These are phyloP conservation scores for Scheffersomyces stambukii DNA, from an alignment of 1,139 yeast genomes.

Conservation along the genomic window DNA sequence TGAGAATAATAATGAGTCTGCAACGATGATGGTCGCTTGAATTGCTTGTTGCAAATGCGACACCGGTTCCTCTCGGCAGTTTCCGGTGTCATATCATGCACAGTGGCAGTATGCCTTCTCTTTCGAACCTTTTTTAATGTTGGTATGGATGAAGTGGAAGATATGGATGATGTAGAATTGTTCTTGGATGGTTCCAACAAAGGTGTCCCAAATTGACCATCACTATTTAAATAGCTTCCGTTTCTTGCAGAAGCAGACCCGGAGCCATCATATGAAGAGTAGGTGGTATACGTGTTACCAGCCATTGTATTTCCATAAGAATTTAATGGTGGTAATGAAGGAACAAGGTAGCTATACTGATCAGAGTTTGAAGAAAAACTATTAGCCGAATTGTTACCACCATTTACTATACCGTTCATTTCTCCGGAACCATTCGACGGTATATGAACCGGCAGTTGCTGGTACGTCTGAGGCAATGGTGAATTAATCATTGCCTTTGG, in stretches of 20 bases:
- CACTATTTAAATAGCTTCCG: constrained; percentile 2
- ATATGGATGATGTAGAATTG: constrained; percentile 1
- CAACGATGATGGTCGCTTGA: constrained; percentile 76
- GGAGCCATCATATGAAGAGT: constrained; percentile 3
- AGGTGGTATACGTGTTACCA: constrained; percentile 2
- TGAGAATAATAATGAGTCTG: constrained; percentile 81
- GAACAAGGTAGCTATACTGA: constrained; percentile 6
- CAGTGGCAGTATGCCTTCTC: constrained; percentile 16
- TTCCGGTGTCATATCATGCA: constrained; percentile 28
- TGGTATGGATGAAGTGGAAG: constrained; percentile 1
- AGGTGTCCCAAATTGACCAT: constrained; percentile 3
- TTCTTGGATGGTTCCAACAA: constrained; percentile 1
- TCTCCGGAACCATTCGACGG: constrained; percentile 4
- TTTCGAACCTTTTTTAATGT: constrained; percentile 8
- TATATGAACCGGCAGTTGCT: constrained; percentile 2
- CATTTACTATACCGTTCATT: background rate
- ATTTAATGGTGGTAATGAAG: constrained; percentile 7
- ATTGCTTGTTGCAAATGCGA: constrained; percentile 67
- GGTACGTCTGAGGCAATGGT: constrained; percentile 1
- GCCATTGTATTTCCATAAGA: too few species aligned
- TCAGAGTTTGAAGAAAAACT: constrained; percentile 3
- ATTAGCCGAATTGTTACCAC: constrained; percentile 1
- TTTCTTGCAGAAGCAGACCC: constrained; percentile 3
- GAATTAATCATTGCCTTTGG: constrained; percentile 2
- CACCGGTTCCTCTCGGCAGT: constrained; percentile 46